These are phyloP conservation scores for Xylariaceae sp. DNA, from an alignment of 2,329 filamentous ascomycete genomes.

Conservation along the genomic window DNA sequence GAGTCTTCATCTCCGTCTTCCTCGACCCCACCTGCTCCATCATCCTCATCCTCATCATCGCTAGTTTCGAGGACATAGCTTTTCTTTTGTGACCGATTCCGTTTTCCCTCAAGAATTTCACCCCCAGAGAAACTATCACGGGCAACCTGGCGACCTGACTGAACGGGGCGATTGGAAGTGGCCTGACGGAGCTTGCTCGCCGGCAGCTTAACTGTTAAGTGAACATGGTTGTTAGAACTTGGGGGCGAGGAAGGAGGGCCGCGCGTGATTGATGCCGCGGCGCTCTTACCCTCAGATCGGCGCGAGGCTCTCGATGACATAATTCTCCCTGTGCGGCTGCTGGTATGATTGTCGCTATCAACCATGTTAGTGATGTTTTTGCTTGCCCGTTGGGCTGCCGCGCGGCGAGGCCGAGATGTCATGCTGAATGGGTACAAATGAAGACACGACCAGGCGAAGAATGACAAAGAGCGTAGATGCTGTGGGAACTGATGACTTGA, in stretches of 20 bases:
- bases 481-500: not conserved
- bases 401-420: constrained; percentile 36
- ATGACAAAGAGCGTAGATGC: not conserved
- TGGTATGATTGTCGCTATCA: constrained; percentile 41
- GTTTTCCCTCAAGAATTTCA: constrained; percentile 46
- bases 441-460: not conserved
- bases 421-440: constrained; percentile 19
- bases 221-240: constrained; percentile 42
- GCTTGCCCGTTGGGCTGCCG: constrained; percentile 42
- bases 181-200: constrained; percentile 49
- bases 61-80: constrained; percentile 55
- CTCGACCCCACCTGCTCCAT: constrained; percentile 37
- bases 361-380: constrained; percentile 47
- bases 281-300: constrained; percentile 44
- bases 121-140: constrained; percentile 40
- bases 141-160: constrained; percentile 28
- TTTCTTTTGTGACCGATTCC: constrained; percentile 52
- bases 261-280: constrained; percentile 39
- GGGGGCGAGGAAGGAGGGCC: constrained; percentile 42
- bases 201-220: constrained; percentile 49
- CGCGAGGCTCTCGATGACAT: constrained; percentile 48
- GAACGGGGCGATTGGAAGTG: constrained; percentile 37
- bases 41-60: constrained; percentile 40
- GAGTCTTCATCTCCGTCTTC: constrained; percentile 37
- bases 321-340: constrained; percentile 35